Evolutionary conservation across 2,329 filamentous ascomycete genomes (phyloP).

Genomic region (Fusarium luffae): DNA sequence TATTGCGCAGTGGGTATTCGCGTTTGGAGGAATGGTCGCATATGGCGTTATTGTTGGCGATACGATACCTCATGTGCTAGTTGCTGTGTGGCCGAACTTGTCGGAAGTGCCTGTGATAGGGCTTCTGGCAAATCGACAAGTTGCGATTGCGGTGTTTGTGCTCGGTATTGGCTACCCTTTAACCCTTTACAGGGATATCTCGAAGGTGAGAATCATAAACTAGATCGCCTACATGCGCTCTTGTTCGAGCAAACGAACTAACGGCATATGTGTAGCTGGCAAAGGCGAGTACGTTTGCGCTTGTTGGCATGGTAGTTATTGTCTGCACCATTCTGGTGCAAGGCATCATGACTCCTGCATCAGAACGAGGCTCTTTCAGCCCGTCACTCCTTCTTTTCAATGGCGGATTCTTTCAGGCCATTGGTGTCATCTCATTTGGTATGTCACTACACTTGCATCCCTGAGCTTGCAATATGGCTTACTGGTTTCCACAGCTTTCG

Average conservation of each 20-base stretch:
- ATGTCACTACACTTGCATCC: constrained; percentile 45
- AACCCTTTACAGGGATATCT: constrained; percentile 94
- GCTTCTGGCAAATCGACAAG: constrained; percentile 82
- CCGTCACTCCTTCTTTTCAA: constrained; percentile 81
- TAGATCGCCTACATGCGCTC: not conserved
- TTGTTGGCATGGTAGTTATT: constrained; percentile 93
- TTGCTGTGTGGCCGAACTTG: constrained; percentile 83
- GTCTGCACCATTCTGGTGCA: constrained; percentile 88
- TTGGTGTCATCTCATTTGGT: constrained; percentile 98
- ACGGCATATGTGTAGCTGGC: constrained; percentile 72
- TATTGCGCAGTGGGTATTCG: constrained; percentile 96
- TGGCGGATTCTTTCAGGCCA: constrained; percentile 89
- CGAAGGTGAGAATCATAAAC: constrained; percentile 73
- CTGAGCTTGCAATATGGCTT: not conserved
- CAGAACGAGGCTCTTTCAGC: constrained; percentile 77
- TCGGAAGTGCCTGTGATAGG: constrained; percentile 79
- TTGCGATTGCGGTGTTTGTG: constrained; percentile 88
- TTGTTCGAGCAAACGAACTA: constrained; percentile 13
- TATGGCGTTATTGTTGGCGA: constrained; percentile 98
- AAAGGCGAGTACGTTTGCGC: constrained; percentile 92
- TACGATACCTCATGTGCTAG: constrained; percentile 90
- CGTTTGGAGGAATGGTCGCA: constrained; percentile 98
- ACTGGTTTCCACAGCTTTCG: constrained; percentile 60
- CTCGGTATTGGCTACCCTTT: constrained; percentile 89
- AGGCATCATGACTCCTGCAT: constrained; percentile 77